Base-by-base conservation (phyloP, 208 protist genomes). In the Endotrypanum monterogeii region DNA sequence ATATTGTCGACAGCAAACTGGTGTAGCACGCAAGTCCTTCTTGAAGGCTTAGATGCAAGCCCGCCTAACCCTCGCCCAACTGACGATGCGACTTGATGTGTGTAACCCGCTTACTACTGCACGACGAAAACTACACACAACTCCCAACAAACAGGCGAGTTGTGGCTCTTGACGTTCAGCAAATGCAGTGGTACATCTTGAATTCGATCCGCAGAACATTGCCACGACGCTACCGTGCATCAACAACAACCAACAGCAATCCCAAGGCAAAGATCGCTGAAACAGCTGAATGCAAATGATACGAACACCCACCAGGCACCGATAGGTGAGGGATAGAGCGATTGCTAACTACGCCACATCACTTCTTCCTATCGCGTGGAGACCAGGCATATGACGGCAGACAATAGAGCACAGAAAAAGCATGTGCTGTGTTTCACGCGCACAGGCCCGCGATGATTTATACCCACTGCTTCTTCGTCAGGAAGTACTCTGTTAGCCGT, bases 401-500 rank as follows among this genome's bases (percentile, higher is more conserved):
- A 11, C 51, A 9, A 46, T 25, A 37, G 25, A 72, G 50, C 25
- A 25, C 30, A 50, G 37, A n/a, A 73, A 5, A 58, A 73, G 52
- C 23, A 8, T 30, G 18, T 6, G 55, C n/a, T 30, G 35, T 50
- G 51, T 30, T 37, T 28, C 30, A 25, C 25, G 37, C 35, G 20
- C 1, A 39, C n/a, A 4, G 18, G 11, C 6, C 39, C 12, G 46
- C 20, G 20, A 25, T 56, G 69, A 18, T 25, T 41, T 75, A 73
- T 6, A 83, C 44, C 78, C 78, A 83, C 35, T 79, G 41, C 35
- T 57, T 68, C 35, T 83, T 79, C 50, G 35, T n/a, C 61, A 83
- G 39, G 63, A 74, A 83, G 67, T 83, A 83, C 72, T 83, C 78
- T 30, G 78, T 83, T 30, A 85, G 67, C 60, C 71, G 60, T 25